These are phyloP conservation scores for Oryza officinalis DNA, from an alignment of 176 grass and related monocot genomes.

Conservation along the genomic window DNA sequence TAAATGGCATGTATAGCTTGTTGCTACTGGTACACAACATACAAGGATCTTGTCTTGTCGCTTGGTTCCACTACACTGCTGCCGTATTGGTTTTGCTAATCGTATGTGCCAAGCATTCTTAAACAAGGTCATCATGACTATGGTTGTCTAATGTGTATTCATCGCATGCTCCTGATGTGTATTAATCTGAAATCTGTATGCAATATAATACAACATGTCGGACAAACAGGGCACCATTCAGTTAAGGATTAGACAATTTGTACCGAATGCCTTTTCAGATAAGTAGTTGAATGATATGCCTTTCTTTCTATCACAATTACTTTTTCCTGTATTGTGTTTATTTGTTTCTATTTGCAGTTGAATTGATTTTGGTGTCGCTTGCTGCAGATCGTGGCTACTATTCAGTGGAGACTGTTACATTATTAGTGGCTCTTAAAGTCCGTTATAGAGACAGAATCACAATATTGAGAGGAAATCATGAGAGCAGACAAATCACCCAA, in stretches of 20 bases:
- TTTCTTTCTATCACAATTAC: constrained; percentile 28
- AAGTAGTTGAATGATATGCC: constrained; percentile 1
- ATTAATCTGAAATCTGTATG: constrained; percentile 13
- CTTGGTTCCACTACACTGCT: not conserved
- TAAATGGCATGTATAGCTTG: not conserved
- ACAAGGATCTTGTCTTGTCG: not conserved
- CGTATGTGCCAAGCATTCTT: not conserved
- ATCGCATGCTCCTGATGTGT: not conserved
- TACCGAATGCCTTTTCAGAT: not conserved
- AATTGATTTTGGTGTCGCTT: constrained; percentile 35
- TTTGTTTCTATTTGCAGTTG: constrained; percentile 20
- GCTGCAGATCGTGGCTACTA: constrained; percentile 77
- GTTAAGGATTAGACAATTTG: not conserved
- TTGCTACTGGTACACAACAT: not conserved
- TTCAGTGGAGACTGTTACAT: constrained; percentile 66
- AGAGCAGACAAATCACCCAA: constrained; percentile 86
- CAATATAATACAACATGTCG: not conserved
- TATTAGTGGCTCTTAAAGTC: constrained; percentile 74
- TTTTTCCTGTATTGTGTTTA: not conserved
- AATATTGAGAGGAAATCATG: constrained; percentile 79
- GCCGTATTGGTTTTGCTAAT: not conserved
- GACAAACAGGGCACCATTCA: not conserved
- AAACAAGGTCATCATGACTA: not conserved
- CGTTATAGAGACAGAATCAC: constrained; percentile 79
- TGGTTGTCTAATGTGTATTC: not conserved